Evolutionary conservation across 2,329 filamentous ascomycete species (phyloP).

Genomic region (Phaeosphaeriaceae sp.): DNA sequence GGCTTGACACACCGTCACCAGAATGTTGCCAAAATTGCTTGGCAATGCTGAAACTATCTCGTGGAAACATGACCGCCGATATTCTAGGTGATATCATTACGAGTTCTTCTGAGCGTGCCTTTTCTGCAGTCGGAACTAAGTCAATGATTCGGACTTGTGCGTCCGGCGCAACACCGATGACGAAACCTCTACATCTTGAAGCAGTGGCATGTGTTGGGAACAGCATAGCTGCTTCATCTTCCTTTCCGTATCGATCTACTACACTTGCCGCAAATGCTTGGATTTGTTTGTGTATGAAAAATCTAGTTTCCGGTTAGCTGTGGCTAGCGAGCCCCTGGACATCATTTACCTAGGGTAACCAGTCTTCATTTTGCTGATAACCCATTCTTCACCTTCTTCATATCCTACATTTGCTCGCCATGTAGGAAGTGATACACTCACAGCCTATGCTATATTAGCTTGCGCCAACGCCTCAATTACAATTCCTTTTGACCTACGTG

Average conservation of each 20-base stretch:
- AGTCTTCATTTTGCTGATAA: conserved; percentile 82
- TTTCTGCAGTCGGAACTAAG: conserved; percentile 66
- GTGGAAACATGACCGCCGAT: conserved; percentile 70
- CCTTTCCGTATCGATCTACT: conserved; percentile 65
- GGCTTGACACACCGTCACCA: conserved; percentile 89
- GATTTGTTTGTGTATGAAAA: conserved; percentile 90
- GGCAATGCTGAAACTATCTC: conserved; percentile 71
- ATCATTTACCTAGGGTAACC: conserved; percentile 79
- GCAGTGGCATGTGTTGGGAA: conserved; percentile 78
- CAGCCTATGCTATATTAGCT: conserved; percentile 66
- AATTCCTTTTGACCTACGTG: conserved; percentile 44
- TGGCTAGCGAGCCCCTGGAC: not conserved
- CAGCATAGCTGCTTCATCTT: conserved; percentile 75
- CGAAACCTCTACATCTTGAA: conserved; percentile 75
- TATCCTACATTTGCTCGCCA: conserved; percentile 92
- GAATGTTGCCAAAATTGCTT: conserved; percentile 98
- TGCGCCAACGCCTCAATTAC: not conserved
- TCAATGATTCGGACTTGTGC: conserved; percentile 64
- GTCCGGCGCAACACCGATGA: conserved; percentile 65
- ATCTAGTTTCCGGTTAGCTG: conserved; percentile 59
- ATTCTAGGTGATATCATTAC: conserved; percentile 54
- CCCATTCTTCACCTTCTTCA: conserved; percentile 88
- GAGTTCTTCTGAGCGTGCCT: conserved; percentile 55
- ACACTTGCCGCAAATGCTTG: conserved; percentile 74
- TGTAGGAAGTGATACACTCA: conserved; percentile 93